Percentiles rank a stretch among this genome's conserved stretches.
Evolutionary conservation across 768 basidiomycete genomes (phyloP).

Genomic region (Trametes coccinea): DNA sequence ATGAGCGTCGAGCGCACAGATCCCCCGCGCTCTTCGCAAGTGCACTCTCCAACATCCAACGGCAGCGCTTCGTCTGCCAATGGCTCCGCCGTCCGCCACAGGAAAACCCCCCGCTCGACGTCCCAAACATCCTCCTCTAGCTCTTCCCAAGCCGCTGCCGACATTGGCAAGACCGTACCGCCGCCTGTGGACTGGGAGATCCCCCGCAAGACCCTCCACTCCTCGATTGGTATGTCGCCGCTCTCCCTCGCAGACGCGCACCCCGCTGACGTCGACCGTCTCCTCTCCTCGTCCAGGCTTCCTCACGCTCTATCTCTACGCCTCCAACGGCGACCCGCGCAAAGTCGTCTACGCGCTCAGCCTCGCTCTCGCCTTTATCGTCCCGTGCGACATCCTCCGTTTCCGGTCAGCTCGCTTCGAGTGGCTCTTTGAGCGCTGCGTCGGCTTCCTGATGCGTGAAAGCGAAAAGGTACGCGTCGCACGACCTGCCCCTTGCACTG

Average conservation of each 20-base stretch:
- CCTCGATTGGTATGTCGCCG: slow-evolving; percentile 73
- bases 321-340: slow-evolving; percentile 46
- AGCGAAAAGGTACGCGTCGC: slow-evolving; percentile 64
- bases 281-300: slow-evolving; percentile 48
- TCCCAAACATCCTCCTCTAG: not conserved
- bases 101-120: slow-evolving; percentile 11
- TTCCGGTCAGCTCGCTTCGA: slow-evolving; percentile 66
- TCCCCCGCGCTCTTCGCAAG: not conserved
- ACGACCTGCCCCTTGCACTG: not conserved
- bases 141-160: not conserved
- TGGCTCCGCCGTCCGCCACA: slow-evolving; percentile 4
- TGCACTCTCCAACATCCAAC: not conserved
- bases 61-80: slow-evolving; percentile 2
- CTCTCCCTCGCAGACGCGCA: not conserved
- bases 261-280: not conserved
- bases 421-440: slow-evolving; percentile 61
- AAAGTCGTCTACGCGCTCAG: slow-evolving; percentile 64
- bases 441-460: slow-evolving; percentile 90
- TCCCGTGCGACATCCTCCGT: slow-evolving; percentile 75
- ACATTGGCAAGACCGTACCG: not conserved
- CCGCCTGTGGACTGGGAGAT: slow-evolving; percentile 78
- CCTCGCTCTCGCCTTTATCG: slow-evolving; percentile 64
- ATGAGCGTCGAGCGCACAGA: slow-evolving; percentile 9
- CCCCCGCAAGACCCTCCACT: slow-evolving; percentile 84
- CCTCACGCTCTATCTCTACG: slow-evolving; percentile 60